These are phyloP conservation scores for Xylariaceae sp. DNA, from an alignment of 2,329 filamentous ascomycete species.

Conservation along the genomic window DNA sequence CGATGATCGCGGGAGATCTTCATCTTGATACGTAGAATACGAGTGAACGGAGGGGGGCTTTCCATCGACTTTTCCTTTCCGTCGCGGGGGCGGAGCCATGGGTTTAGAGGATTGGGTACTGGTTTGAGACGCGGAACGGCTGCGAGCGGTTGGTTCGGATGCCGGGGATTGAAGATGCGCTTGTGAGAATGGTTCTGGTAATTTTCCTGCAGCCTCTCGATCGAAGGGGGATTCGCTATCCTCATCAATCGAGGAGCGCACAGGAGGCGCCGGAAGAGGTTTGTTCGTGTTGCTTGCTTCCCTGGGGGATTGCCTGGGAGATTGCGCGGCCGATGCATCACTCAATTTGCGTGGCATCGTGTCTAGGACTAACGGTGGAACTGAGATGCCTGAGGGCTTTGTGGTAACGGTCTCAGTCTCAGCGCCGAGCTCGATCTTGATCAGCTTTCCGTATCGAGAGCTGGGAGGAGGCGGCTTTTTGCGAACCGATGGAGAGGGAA, in stretches of 20 bases:
- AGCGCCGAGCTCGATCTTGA: slow-evolving; percentile 47
- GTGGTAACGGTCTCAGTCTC: slow-evolving; percentile 30
- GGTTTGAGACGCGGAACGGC: slow-evolving; percentile 30
- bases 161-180: slow-evolving; percentile 36
- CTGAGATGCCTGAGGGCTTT: slow-evolving; percentile 16
- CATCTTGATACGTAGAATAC: slow-evolving; percentile 26
- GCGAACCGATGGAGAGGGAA: slow-evolving; percentile 27
- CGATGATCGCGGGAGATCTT: slow-evolving; percentile 44
- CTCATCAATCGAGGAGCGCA: slow-evolving; percentile 43
- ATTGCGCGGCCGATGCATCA: slow-evolving; percentile 26
- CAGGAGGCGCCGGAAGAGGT: slow-evolving; percentile 53
- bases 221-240: slow-evolving; percentile 49
- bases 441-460: slow-evolving; percentile 72
- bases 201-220: slow-evolving; percentile 48
- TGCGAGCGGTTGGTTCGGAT: slow-evolving; percentile 35
- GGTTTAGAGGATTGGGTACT: slow-evolving; percentile 35
- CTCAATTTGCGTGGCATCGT: slow-evolving; percentile 21
- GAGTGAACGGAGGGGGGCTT: slow-evolving; percentile 28
- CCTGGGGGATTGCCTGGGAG: slow-evolving; percentile 29
- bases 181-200: slow-evolving; percentile 39
- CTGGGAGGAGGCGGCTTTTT: slow-evolving; percentile 65
- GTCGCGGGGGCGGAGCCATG: slow-evolving; percentile 48
- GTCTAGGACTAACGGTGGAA: slow-evolving; percentile 22
- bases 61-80: slow-evolving; percentile 44
- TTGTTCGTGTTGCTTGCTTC: slow-evolving; percentile 53